Evolutionary conservation across 345 rosid species (phyloP), one percentile per base, ranked within the genome.

Genomic region (Sapria himalayana): DNA sequence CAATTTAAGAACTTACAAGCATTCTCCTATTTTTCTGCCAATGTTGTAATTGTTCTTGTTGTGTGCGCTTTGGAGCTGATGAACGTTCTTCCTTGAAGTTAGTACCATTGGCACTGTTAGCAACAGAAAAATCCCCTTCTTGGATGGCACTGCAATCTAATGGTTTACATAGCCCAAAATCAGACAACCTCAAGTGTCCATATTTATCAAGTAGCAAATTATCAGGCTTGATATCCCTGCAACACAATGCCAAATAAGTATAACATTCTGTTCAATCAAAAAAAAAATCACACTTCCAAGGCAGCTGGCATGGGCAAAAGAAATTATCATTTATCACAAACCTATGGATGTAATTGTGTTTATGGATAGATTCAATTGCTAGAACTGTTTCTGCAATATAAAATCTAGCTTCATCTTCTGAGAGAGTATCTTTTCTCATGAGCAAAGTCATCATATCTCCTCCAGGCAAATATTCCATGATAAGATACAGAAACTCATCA

Each of bases 381-480:
- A 85, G 66, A 65, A 81, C 74, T 37, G 85, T 53, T 61, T 85
- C 94, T 29, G 76, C 92, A 42, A 85, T 70, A 63, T 81, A 85
- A 61, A 85, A 85, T 52, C 70, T 67, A 35, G 96, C 78, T 67
- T 81, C 96, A 53, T 71, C 67, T 55, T 85, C 96, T 35, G 68
- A 74, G 67, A 85, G 60, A 32, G 70, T 85, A 66, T 85, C 96
- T 67, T 85, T 81, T 54, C 96, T 72, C 96, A 81, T 85, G 14
- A 85, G 73, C 52, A 85, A 67, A 39, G 96, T 81, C 96, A 85
- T 85, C 93, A 85, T 73, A 62, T 81, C 96, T 32, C 96, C 96
- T 25, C 93, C 96, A 31, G 96, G 93, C 45, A 85, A 65, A 63
- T 81, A 85, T 60, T 85, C 96, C 96, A 85, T 85, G 31, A 85